A percentile compares a stretch with the other conserved stretches of the same genome.
Conservation (phyloP, 495 filamentous ascomycete genomes). For the Amphirosellinia nigrospora region DNA sequence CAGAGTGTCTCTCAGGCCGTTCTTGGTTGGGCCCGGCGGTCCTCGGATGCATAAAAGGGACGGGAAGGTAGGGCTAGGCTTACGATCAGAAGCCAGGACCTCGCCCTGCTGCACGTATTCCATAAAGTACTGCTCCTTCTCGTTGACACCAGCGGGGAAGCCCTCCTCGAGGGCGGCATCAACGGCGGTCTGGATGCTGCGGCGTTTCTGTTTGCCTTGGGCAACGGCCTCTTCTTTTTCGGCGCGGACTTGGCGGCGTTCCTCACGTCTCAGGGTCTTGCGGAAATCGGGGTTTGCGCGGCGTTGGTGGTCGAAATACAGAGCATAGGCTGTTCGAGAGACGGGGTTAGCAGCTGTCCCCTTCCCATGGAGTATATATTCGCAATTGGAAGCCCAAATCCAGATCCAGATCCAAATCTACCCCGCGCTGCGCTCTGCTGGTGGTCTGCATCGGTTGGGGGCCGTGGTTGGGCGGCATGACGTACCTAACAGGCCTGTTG, state of each 20-base stretch:
- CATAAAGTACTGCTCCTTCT: slow-evolving; percentile 88
- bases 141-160: slow-evolving; percentile 87
- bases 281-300: slow-evolving; percentile 87
- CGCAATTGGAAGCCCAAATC: neutral
- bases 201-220: slow-evolving; percentile 69
- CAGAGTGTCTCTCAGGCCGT: neutral
- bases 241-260: slow-evolving; percentile 72
- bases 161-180: slow-evolving; percentile 84
- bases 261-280: slow-evolving; percentile 80
- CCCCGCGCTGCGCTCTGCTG: neutral
- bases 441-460: slow-evolving; percentile 35
- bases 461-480: slow-evolving; percentile 45
- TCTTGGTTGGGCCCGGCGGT: neutral
- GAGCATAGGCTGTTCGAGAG: slow-evolving; percentile 64
- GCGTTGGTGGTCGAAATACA: slow-evolving; percentile 95
- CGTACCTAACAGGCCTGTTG: slow-evolving; percentile 79
- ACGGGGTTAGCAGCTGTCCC: slow-evolving; percentile 54
- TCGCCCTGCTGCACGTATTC: slow-evolving; percentile 89
- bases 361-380: no score
- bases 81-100: slow-evolving; percentile 63
- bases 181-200: slow-evolving; percentile 72
- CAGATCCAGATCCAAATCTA: no score
- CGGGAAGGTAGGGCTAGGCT: slow-evolving; percentile 27
- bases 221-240: slow-evolving; percentile 80
- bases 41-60: neutral